A percentile compares a stretch with the other conserved stretches of the same genome.
These are phyloP conservation scores for Paramecium octaurelia DNA, from an alignment of 73 alveolate genomes.

Conservation along the genomic window DNA sequence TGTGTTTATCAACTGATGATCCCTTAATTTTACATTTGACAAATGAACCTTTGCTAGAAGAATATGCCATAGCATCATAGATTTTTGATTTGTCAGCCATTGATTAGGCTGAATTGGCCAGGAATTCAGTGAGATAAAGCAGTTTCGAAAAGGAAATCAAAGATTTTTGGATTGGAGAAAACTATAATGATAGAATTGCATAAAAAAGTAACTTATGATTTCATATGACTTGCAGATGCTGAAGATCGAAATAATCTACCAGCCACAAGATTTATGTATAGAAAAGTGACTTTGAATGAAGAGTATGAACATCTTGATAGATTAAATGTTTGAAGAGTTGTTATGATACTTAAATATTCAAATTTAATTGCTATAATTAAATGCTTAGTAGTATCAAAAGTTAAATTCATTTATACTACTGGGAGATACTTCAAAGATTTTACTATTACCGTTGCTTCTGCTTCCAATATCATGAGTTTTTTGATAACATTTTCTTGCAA, in stretches of 20 bases:
- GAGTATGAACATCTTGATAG: slow-evolving; percentile 33
- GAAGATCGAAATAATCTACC: slow-evolving; percentile 28
- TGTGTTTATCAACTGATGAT: slow-evolving; percentile 79
- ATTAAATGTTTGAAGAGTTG: neutral
- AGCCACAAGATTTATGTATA: slow-evolving; percentile 1
- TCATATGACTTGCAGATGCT: neutral
- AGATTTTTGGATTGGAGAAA: slow-evolving; percentile 64
- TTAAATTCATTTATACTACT: neutral
- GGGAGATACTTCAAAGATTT: neutral
- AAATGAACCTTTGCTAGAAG: slow-evolving; percentile 75
- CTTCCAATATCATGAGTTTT: neutral
- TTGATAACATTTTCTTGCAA: neutral
- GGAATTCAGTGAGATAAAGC: slow-evolving; percentile 77
- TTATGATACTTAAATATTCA: neutral
- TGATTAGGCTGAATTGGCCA: slow-evolving; percentile 77
- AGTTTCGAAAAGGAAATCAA: slow-evolving; percentile 69
- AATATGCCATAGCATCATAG: slow-evolving; percentile 69
- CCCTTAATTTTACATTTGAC: slow-evolving; percentile 81
- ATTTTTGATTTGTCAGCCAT: slow-evolving; percentile 73
- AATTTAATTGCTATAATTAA: neutral
- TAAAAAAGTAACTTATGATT: neutral
- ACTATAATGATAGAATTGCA: slow-evolving; percentile 39
- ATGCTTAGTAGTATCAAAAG: neutral
- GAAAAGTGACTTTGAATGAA: slow-evolving; percentile 28
- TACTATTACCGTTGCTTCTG: neutral